These are phyloP conservation scores for Penicillium paxilli DNA, from an alignment of 495 filamentous ascomycete genomes.

Conservation along the genomic window DNA sequence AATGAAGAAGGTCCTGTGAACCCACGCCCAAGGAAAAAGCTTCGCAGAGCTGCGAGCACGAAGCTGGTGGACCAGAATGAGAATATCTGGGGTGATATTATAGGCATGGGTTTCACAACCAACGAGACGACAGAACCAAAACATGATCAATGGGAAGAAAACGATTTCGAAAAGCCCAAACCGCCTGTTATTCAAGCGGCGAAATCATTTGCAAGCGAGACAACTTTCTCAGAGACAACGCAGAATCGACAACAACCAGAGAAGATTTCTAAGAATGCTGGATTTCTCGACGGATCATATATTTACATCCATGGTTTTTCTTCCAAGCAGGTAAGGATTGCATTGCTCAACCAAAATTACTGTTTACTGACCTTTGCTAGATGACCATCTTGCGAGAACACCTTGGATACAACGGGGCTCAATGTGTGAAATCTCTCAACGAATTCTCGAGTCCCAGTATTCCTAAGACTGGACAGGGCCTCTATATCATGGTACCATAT, in stretches of 20 bases:
- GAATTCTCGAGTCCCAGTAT: slow-evolving; percentile 40
- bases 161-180: slow-evolving; percentile 25
- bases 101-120: slow-evolving; percentile 52
- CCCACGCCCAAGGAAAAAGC: slow-evolving; percentile 54
- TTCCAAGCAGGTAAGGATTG: slow-evolving; percentile 46
- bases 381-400: slow-evolving; percentile 49
- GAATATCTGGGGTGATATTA: slow-evolving; percentile 85
- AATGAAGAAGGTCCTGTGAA: slow-evolving; percentile 26
- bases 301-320: slow-evolving; percentile 72
- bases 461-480: slow-evolving; percentile 39
- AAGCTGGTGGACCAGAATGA: slow-evolving; percentile 77
- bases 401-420: slow-evolving; percentile 54
- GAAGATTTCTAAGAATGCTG: slow-evolving; percentile 17
- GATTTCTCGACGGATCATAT: slow-evolving; percentile 40
- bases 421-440: slow-evolving; percentile 40
- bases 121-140: slow-evolving; percentile 26
- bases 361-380: slow-evolving; percentile 27
- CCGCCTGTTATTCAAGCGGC: slow-evolving; percentile 32
- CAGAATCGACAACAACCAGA: slow-evolving; percentile 20
- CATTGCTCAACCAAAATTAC: background rate
- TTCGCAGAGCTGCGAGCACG: slow-evolving; percentile 77
- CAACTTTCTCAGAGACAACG: slow-evolving; percentile 30
- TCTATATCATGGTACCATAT: slow-evolving; percentile 59
- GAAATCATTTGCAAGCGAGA: slow-evolving; percentile 45
- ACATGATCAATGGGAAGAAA: slow-evolving; percentile 29